Conservation (phyloP, 2,329 filamentous ascomycete genomes). For the Cladophialophora carrionii region DNA sequence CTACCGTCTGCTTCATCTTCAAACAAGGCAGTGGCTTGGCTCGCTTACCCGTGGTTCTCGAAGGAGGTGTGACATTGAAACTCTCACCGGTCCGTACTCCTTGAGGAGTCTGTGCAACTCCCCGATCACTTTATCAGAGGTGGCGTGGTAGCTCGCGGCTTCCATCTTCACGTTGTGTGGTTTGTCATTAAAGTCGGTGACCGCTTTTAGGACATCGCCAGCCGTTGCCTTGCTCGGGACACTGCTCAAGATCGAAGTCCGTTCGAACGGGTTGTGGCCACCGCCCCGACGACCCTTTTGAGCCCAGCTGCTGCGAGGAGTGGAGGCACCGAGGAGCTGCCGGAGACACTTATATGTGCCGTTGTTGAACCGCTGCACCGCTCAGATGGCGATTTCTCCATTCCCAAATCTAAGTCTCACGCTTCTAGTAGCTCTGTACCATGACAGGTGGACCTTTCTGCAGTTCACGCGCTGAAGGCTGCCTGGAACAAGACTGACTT, state of each 20-base stretch:
- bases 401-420: slow-evolving; percentile 39
- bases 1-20: slow-evolving; percentile 45
- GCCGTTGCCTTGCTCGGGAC: slow-evolving; percentile 31
- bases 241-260: slow-evolving; percentile 38
- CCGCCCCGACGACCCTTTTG: not conserved
- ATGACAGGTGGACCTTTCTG: slow-evolving; percentile 39
- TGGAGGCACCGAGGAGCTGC: slow-evolving; percentile 25
- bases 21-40: slow-evolving; percentile 49
- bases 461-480: slow-evolving; percentile 30
- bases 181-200: slow-evolving; percentile 24
- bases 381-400: slow-evolving; percentile 35
- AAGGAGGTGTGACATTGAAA: slow-evolving; percentile 41
- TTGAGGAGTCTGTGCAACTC: slow-evolving; percentile 37
- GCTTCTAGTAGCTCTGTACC: slow-evolving; percentile 38
- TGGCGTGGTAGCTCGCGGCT: slow-evolving; percentile 25
- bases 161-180: slow-evolving; percentile 34
- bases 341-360: slow-evolving; percentile 35
- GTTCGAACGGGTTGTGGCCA: slow-evolving; percentile 30
- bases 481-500: slow-evolving; percentile 27
- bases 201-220: slow-evolving; percentile 31
- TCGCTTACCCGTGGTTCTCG: slow-evolving; percentile 41
- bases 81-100: slow-evolving; percentile 44
- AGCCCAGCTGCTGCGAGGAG: slow-evolving; percentile 10
- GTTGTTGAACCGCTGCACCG: slow-evolving; percentile 36
- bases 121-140: slow-evolving; percentile 32